Conservation (phyloP, 164 flowering plant species). For the Vitis riparia region DNA sequence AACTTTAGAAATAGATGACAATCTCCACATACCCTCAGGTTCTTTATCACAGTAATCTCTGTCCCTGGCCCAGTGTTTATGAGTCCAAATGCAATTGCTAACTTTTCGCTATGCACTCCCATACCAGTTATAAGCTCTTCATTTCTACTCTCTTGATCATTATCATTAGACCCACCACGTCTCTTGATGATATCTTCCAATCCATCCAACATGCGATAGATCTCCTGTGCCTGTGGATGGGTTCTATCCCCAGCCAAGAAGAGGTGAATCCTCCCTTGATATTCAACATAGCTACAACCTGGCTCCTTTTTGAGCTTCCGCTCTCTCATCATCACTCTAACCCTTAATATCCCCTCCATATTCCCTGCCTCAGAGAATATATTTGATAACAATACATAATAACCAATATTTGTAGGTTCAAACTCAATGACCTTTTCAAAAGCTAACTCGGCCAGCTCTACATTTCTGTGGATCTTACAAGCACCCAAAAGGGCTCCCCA, state of each 20-base stretch:
- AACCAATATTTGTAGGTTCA: constrained; percentile 78
- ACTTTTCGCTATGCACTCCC: constrained; percentile 77
- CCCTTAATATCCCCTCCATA: constrained; percentile 51
- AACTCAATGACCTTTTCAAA: constrained; percentile 57
- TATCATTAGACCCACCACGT: constrained; percentile 11
- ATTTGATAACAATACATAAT: constrained; percentile 78
- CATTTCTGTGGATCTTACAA: constrained; percentile 69
- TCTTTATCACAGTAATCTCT: constrained; percentile 84
- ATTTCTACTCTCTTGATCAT: constrained; percentile 17
- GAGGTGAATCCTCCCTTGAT: constrained; percentile 52
- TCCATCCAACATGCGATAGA: constrained; percentile 51
- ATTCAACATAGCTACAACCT: constrained; percentile 80
- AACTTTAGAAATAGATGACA: constrained; percentile 75
- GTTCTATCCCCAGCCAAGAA: constrained; percentile 67
- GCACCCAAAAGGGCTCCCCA: constrained; percentile 95
- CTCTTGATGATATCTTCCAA: constrained; percentile 49
- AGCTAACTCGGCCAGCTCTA: constrained; percentile 75
- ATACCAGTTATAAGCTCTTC: constrained; percentile 18
- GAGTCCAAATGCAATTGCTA: constrained; percentile 80
- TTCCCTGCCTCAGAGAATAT: constrained; percentile 56
- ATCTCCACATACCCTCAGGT: constrained; percentile 73
- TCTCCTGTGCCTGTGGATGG: constrained; percentile 66
- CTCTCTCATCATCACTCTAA: constrained; percentile 71
- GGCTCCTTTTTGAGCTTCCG: constrained; percentile 76
- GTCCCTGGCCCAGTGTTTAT: constrained; percentile 46